Evolutionary conservation across 1,284 basidiomycete species (phyloP).

Genomic region (Chalciporus piperatoides): DNA sequence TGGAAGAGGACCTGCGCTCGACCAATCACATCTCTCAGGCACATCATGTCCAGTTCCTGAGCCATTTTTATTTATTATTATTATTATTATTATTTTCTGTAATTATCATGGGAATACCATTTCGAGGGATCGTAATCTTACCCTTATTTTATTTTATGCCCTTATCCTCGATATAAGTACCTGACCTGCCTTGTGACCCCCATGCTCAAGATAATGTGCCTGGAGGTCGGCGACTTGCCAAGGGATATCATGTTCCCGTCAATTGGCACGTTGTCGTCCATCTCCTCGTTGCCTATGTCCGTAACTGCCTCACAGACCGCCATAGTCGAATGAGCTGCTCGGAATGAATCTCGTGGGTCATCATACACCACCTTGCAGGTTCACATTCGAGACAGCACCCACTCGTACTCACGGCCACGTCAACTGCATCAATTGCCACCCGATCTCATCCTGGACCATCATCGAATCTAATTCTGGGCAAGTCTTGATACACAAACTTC

Average conservation of each 20-base stretch:
- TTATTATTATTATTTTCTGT: slow-evolving; percentile 1
- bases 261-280: neutral
- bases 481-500: neutral
- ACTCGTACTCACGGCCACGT: neutral
- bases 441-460: too few relatives aligned
- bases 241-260: too few relatives aligned
- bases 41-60: slow-evolving; percentile 34
- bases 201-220: slow-evolving; percentile 9
- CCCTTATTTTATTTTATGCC: neutral
- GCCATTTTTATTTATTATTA: slow-evolving; percentile 16
- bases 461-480: neutral
- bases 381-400: neutral
- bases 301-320: too few relatives aligned
- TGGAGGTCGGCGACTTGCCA: neutral
- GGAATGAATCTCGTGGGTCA: slow-evolving; percentile 18
- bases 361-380: neutral
- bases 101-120: slow-evolving; percentile 2
- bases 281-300: slow-evolving; percentile 7
- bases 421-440: too few relatives aligned
- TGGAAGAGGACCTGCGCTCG: slow-evolving; percentile 30
- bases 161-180: too few relatives aligned
- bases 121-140: neutral
- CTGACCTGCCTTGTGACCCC: neutral
- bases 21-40: slow-evolving; percentile 36
- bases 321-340: neutral